These are phyloP conservation scores for Solanum corneliomulleri DNA, from an alignment of 257 asterid genomes.

Conservation along the genomic window DNA sequence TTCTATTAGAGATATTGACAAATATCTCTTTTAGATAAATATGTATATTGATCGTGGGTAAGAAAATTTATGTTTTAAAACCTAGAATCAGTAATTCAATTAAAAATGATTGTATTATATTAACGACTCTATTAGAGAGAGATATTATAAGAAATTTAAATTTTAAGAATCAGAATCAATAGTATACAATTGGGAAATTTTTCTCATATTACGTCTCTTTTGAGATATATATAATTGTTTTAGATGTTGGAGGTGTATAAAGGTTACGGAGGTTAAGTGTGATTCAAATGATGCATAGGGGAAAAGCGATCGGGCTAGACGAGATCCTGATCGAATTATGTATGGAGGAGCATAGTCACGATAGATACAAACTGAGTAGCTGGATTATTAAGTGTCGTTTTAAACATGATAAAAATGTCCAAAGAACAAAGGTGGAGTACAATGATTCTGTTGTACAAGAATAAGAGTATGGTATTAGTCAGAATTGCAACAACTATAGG, in stretches of 20 bases:
- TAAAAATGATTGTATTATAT: too few relatives aligned
- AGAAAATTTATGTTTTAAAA: too few relatives aligned
- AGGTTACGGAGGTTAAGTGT: not conserved
- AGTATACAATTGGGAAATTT: not conserved
- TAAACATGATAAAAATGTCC: not conserved
- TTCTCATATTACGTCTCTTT: not conserved
- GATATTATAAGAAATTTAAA: not conserved
- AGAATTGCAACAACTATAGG: not conserved
- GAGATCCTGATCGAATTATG: not conserved
- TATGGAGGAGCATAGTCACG: not conserved
- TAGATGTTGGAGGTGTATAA: not conserved
- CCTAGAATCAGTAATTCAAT: too few relatives aligned
- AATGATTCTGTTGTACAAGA: not conserved
- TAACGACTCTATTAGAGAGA: not conserved
- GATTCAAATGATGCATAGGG: not conserved
- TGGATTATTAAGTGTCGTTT: not conserved
- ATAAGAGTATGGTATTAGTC: not conserved
- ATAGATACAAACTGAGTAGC: not conserved
- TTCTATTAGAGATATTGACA: not conserved
- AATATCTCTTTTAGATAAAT: too few relatives aligned
- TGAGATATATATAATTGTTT: not conserved
- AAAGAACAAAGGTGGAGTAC: not conserved
- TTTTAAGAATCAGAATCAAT: not conserved
- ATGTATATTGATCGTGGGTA: too few relatives aligned
- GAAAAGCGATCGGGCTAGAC: not conserved